Conservation (phyloP, 768 basidiomycete species). For the Suillus subaureus region DNA sequence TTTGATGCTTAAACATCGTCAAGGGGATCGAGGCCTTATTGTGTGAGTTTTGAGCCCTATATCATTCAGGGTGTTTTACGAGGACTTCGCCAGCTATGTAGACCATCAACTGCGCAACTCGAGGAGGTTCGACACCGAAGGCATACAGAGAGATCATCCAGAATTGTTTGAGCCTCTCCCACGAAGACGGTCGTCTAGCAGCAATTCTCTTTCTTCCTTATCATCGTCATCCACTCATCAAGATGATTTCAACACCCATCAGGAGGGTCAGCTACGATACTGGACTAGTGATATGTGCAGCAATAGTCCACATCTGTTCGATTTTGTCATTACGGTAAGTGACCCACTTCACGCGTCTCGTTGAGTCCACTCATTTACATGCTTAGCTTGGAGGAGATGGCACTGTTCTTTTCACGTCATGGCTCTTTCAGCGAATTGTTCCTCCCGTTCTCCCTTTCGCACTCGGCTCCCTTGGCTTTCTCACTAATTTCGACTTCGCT, state of each 20-base stretch:
- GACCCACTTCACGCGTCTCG: not conserved
- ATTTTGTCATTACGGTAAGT: conserved; percentile 95
- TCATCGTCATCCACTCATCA: conserved; percentile 46
- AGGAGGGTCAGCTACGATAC: conserved; percentile 92
- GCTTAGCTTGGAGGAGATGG: conserved; percentile 94
- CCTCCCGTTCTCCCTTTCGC: conserved; percentile 99
- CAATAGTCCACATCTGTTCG: conserved; percentile 87
- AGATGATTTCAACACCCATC: conserved; percentile 41
- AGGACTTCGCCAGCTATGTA: conserved; percentile 68
- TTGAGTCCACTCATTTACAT: conserved; percentile 16
- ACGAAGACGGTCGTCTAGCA: conserved; percentile 72
- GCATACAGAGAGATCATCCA: conserved; percentile 84
- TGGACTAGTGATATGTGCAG: conserved; percentile 98
- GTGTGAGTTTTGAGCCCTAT: conserved; percentile 57
- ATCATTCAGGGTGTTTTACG: conserved; percentile 18
- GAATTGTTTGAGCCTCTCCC: conserved; percentile 83
- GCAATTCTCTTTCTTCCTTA: conserved; percentile 59
- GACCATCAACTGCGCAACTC: conserved; percentile 89
- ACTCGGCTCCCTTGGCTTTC: conserved; percentile 94
- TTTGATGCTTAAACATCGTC: conserved; percentile 85
- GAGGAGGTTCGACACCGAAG: conserved; percentile 91
- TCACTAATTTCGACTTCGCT: conserved; percentile 94
- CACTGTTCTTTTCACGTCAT: conserved; percentile 97
- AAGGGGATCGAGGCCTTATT: conserved; percentile 74
- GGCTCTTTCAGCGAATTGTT: conserved; percentile 98